These are phyloP conservation scores for Alloteropsis semialata DNA, from an alignment of 176 grass and related monocot species.

Conservation along the genomic window DNA sequence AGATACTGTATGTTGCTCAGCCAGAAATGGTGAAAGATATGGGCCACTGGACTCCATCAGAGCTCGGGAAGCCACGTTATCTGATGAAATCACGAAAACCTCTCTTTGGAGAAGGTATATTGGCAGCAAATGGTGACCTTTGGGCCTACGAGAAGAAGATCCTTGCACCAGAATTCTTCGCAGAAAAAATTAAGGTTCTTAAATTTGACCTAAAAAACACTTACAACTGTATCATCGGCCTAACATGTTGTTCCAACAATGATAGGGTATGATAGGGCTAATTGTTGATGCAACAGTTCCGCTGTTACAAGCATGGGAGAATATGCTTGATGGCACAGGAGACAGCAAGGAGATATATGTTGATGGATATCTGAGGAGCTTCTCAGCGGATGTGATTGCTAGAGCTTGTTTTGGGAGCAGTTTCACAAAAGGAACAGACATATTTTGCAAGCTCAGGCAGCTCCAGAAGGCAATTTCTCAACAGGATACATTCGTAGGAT, in stretches of 20 bases:
- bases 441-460: constrained; percentile 27
- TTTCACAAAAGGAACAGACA: constrained; percentile 1
- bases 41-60: constrained; percentile 41
- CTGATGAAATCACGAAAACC: constrained; percentile 53
- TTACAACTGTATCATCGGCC: not conserved
- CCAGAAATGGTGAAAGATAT: constrained; percentile 64
- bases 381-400: not conserved
- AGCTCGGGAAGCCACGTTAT: constrained; percentile 54
- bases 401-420: not conserved
- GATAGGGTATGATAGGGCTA: constrained; percentile 6
- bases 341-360: not conserved
- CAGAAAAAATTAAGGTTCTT: constrained; percentile 48
- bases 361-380: not conserved
- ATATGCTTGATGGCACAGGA: not conserved
- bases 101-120: constrained; percentile 58
- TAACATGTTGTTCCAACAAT: not conserved
- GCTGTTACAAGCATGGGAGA: not conserved
- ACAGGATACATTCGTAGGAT: not conserved
- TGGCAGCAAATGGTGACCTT: constrained; percentile 48
- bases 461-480: constrained; percentile 9
- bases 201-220: not conserved
- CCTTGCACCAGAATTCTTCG: constrained; percentile 61
- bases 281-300: not conserved
- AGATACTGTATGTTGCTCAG: constrained; percentile 51
- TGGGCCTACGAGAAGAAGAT: constrained; percentile 73